Conservation (phyloP, 2,329 filamentous ascomycete species). For the Alternaria consortialis region DNA sequence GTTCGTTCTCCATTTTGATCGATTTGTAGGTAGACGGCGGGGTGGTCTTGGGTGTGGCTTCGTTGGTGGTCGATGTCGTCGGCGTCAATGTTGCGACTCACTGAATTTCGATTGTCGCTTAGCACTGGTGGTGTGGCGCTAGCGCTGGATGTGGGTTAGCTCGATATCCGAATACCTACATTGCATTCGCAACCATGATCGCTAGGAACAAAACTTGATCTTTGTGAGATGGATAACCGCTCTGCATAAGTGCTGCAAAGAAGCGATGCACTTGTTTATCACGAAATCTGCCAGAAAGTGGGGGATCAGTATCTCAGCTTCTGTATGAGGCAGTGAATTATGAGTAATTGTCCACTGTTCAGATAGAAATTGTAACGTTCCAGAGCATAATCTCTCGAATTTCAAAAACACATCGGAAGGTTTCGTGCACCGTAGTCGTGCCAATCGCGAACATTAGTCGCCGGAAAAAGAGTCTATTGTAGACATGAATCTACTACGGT, state of each 20-base stretch:
- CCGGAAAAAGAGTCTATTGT: too few relatives aligned
- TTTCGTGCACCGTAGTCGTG: too few relatives aligned
- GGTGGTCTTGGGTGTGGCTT: constrained; percentile 36
- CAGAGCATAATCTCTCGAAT: too few relatives aligned
- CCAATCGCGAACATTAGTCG: too few relatives aligned
- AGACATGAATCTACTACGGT: too few relatives aligned
- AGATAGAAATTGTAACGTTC: too few relatives aligned
- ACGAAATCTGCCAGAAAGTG: too few relatives aligned
- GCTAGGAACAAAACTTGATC: background rate
- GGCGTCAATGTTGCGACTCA: constrained; percentile 18
- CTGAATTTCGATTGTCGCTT: constrained; percentile 30
- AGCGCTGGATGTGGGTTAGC: background rate
- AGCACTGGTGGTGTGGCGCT: constrained; percentile 12
- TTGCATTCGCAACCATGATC: background rate
- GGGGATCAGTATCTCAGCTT: too few relatives aligned
- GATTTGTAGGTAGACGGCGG: constrained; percentile 39
- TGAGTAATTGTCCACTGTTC: too few relatives aligned
- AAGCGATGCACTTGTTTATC: too few relatives aligned
- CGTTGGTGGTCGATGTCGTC: constrained; percentile 38
- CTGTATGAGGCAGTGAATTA: too few relatives aligned
- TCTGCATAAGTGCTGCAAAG: background rate
- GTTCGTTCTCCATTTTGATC: constrained; percentile 98
- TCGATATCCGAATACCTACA: background rate
- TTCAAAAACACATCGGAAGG: too few relatives aligned
- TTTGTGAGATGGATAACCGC: background rate